These are phyloP conservation scores for Mucor indicus DNA, from an alignment of 371 early-diverging fungal genomes.

Conservation along the genomic window DNA sequence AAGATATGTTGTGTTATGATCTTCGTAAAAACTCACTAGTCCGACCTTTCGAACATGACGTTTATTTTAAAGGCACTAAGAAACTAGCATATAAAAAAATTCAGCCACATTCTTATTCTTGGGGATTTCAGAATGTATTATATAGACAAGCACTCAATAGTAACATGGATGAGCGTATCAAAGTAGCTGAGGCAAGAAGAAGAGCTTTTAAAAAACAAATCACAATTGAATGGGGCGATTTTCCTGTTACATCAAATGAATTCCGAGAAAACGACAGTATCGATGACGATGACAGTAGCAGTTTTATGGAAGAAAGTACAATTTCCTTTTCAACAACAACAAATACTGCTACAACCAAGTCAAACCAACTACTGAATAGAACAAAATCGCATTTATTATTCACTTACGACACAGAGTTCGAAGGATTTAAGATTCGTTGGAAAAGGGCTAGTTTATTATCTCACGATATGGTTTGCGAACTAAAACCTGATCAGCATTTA, in stretches of 20 bases:
- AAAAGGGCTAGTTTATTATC: conserved; percentile 38
- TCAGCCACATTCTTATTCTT: conserved; percentile 49
- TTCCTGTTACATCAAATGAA: background rate
- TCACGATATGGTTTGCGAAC: conserved; percentile 40
- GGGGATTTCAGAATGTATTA: conserved; percentile 50
- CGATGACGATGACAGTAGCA: conserved; percentile 3
- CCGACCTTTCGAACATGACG: conserved; percentile 35
- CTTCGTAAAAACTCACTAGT: conserved; percentile 33
- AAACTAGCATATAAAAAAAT: conserved; percentile 32
- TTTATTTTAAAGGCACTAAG: conserved; percentile 33
- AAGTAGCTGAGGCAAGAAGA: conserved; percentile 40
- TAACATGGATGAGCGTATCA: conserved; percentile 4
- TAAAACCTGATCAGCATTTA: conserved; percentile 8
- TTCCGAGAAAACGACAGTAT: background rate
- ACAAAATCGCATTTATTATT: conserved; percentile 38
- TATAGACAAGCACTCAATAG: conserved; percentile 11
- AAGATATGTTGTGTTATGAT: conserved; percentile 29
- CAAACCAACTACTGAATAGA: conserved; percentile 25
- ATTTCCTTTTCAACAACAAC: too few relatives aligned
- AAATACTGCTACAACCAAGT: background rate
- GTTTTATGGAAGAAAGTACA: background rate
- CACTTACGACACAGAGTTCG: conserved; percentile 36
- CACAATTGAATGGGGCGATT: conserved; percentile 33
- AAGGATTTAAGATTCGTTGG: conserved; percentile 36
- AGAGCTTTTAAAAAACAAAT: conserved; percentile 47